Percentiles rank a stretch among this genome's conserved stretches.
phyloP scores from a whole-genome alignment of 768 basidiomycete genomes.

The Phaffia australis region DNA sequence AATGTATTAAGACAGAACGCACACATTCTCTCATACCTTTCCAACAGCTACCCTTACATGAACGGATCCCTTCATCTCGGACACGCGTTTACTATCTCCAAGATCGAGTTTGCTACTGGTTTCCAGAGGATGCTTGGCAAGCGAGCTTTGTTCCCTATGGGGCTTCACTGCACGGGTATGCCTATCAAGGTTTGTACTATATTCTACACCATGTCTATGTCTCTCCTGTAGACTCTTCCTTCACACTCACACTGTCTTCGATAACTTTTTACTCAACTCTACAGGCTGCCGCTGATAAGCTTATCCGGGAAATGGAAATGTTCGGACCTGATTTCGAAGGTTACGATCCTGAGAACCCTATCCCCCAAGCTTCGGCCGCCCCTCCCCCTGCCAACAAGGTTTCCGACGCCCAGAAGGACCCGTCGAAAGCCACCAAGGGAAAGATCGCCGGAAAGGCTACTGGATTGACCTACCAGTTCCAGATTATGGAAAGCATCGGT shows the following conservation, averaged over 20 bases:
- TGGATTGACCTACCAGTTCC: constrained; percentile 92
- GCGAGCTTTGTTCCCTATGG: constrained; percentile 89
- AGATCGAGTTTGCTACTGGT: constrained; percentile 92
- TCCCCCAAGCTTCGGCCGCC: constrained; percentile 39
- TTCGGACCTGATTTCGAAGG: constrained; percentile 83
- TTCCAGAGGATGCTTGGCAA: constrained; percentile 93
- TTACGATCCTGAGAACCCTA: constrained; percentile 44
- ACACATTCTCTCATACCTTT: background rate
- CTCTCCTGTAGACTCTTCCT: background rate
- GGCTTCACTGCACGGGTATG: constrained; percentile 96
- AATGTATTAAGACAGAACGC: background rate
- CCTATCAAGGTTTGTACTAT: constrained; percentile 77
- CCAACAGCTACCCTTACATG: constrained; percentile 55
- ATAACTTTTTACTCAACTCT: constrained; percentile 5
- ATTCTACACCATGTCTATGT: background rate
- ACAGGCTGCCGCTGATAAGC: constrained; percentile 92
- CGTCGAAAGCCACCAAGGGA: constrained; percentile 79
- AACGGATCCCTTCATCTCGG: constrained; percentile 94
- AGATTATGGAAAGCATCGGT: constrained; percentile 85
- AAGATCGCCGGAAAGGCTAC: constrained; percentile 88
- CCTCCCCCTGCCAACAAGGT: constrained; percentile 34
- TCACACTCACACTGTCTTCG: background rate
- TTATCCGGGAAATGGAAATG: constrained; percentile 90
- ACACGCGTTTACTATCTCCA: constrained; percentile 95
- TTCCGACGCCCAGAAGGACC: constrained; percentile 34